A percentile compares a stretch with the other conserved stretches of the same genome.
phyloP scores from a whole-genome alignment of 2,329 filamentous ascomycete genomes.

The Podosphaera aphanis region DNA sequence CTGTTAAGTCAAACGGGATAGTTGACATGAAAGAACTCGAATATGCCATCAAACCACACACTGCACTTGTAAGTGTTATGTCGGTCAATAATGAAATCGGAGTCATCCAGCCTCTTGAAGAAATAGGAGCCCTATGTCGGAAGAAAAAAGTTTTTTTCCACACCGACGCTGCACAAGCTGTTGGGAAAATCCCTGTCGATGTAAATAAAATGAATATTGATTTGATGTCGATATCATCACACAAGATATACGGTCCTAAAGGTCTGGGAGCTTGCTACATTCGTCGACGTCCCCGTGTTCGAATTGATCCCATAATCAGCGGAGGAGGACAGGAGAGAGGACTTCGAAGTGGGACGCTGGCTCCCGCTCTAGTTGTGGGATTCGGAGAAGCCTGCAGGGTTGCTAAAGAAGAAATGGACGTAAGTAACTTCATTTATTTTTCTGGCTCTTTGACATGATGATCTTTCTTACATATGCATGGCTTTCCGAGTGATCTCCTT shows the following conservation, averaged over 20 bases:
- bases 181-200: slow-evolving; percentile 93
- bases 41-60: slow-evolving; percentile 75
- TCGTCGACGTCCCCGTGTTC: slow-evolving; percentile 72
- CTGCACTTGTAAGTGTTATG: slow-evolving; percentile 88
- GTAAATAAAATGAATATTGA: slow-evolving; percentile 98
- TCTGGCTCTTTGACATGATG: slow-evolving; percentile 21
- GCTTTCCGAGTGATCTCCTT: slow-evolving; percentile 52
- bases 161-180: slow-evolving; percentile 84
- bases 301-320: slow-evolving; percentile 85
- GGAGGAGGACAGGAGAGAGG: slow-evolving; percentile 93
- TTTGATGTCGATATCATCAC: slow-evolving; percentile 93
- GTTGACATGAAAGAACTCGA: slow-evolving; percentile 66
- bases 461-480: slow-evolving; percentile 75
- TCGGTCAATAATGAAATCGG: slow-evolving; percentile 98
- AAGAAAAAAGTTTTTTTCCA: slow-evolving; percentile 94
- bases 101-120: slow-evolving; percentile 85
- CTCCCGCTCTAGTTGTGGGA: slow-evolving; percentile 69
- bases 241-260: slow-evolving; percentile 97
- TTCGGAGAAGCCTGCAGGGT: slow-evolving; percentile 92
- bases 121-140: slow-evolving; percentile 83
- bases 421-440: slow-evolving; percentile 26
- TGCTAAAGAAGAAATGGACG: slow-evolving; percentile 69
- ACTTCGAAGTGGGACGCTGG: slow-evolving; percentile 77
- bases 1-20: slow-evolving; percentile 69
- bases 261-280: slow-evolving; percentile 94